Percentiles rank a stretch among this genome's conserved stretches.
Evolutionary conservation across 129 eudicot species (phyloP).

Genomic region (Flaveria linearis): DNA sequence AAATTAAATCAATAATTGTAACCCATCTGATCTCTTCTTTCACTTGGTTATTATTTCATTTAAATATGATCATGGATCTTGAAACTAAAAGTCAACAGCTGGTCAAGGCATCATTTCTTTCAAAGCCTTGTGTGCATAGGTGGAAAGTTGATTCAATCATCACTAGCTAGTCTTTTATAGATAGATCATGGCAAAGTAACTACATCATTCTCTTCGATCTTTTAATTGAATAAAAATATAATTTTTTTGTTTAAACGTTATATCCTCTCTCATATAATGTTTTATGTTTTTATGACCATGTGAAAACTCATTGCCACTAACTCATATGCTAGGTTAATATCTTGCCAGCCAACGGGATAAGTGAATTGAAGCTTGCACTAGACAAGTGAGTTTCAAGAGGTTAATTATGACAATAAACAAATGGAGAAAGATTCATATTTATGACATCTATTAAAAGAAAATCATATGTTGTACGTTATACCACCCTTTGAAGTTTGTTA

Average conservation of each 20-base stretch:
- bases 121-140: conserved; percentile 27
- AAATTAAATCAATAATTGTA: conserved; percentile 11
- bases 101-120: conserved; percentile 28
- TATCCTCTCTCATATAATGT: not conserved
- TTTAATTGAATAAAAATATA: not conserved
- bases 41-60: not conserved
- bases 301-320: too few relatives aligned
- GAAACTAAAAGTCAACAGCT: conserved; percentile 17
- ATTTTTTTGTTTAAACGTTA: not conserved
- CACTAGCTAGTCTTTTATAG: conserved; percentile 17
- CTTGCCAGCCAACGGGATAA: too few relatives aligned
- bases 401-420: too few relatives aligned
- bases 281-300: too few relatives aligned
- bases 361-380: too few relatives aligned
- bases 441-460: too few relatives aligned
- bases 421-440: too few relatives aligned
- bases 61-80: not conserved
- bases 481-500: too few relatives aligned
- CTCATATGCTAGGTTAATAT: too few relatives aligned
- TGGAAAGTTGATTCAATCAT: conserved; percentile 34
- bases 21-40: conserved; percentile 3
- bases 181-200: conserved; percentile 20
- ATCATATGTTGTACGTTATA: too few relatives aligned
- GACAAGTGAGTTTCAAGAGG: too few relatives aligned
- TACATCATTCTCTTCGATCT: conserved; percentile 13